Evolutionary conservation across 2,329 filamentous ascomycete species (phyloP), one percentile per base, ranked within the genome.

Genomic region (Sclerotinia trifoliorum): DNA sequence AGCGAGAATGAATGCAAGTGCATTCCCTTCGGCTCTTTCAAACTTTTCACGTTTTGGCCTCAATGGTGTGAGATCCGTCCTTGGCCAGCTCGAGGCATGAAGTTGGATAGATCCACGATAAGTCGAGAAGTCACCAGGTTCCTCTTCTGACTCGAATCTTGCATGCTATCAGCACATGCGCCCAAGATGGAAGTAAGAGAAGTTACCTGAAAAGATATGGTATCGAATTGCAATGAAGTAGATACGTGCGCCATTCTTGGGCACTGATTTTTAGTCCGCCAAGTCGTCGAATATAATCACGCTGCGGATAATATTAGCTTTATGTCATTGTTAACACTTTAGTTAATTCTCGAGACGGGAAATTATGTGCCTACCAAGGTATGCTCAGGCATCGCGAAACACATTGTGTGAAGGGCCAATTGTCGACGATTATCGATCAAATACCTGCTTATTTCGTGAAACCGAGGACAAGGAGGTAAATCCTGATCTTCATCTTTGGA

Each of bases 361-460:
- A 21, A 35, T 6, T 24, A 11, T 17, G n/a, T 49, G 32, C 56
- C 26, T 51, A 70, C 66, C 61, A 71, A 48, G 1, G 61, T 67
- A 64, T 70, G 57, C 44, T 70, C 70, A 6, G 70, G 58, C 60
- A 70, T 70, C 4, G 19, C 26, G 13, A 66, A 68, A 61, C 56
- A 46, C 70, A 71, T 70, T 26, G 66, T 67, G 44, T 71, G 62
- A 21, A 71, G 29, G 2, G 70, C 68, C 24, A 71, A 61, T 26
- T 58, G 11, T 29, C 66, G 56, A 5, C 58, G 54, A 35, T 66
- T 62, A 4, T 39, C 26, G 8, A 71, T 42, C 2, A 71, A 52
- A 39, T 70, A 70, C 8, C 39, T 42, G 29, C 26, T 29, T 32
- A 67, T 69, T 15, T 70, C 63, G 13, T 42, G 15, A 39, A 60